phyloP scores from a whole-genome alignment of 2,329 filamentous ascomycete genomes.

The Paracamarosporium sp. region DNA sequence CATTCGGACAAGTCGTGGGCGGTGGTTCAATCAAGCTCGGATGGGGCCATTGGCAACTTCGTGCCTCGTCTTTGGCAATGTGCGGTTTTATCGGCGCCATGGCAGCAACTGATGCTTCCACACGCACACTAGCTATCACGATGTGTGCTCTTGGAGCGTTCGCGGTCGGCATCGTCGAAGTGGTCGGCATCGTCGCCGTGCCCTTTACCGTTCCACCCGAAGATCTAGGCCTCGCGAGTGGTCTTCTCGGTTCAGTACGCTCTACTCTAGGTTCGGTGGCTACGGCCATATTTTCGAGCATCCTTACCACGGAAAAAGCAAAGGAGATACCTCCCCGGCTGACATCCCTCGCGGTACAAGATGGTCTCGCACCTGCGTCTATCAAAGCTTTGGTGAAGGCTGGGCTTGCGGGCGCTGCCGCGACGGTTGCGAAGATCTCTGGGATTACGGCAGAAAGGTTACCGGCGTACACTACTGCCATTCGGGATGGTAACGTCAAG shows the following conservation, averaged over 20 bases:
- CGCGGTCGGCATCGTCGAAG: slow-evolving; percentile 54
- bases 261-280: slow-evolving; percentile 22
- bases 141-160: slow-evolving; percentile 36
- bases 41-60: slow-evolving; percentile 24
- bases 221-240: slow-evolving; percentile 22
- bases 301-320: slow-evolving; percentile 17
- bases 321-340: slow-evolving; percentile 13
- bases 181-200: slow-evolving; percentile 36
- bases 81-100: slow-evolving; percentile 25
- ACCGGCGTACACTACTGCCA: slow-evolving; percentile 11
- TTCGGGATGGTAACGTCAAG: slow-evolving; percentile 21
- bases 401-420: slow-evolving; percentile 11
- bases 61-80: slow-evolving; percentile 15
- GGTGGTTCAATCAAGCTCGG: slow-evolving; percentile 15
- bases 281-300: slow-evolving; percentile 21
- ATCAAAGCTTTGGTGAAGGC: slow-evolving; percentile 17
- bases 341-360: slow-evolving; percentile 8
- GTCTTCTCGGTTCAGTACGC: slow-evolving; percentile 20
- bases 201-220: slow-evolving; percentile 21
- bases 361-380: slow-evolving; percentile 10
- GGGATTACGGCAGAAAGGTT: slow-evolving; percentile 15
- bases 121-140: slow-evolving; percentile 14
- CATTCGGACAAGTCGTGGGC: slow-evolving; percentile 25
- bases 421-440: slow-evolving; percentile 19
- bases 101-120: slow-evolving; percentile 23